Evolutionary conservation across 257 asterid species (phyloP).

Genomic region (Solanum corneliomulleri): DNA sequence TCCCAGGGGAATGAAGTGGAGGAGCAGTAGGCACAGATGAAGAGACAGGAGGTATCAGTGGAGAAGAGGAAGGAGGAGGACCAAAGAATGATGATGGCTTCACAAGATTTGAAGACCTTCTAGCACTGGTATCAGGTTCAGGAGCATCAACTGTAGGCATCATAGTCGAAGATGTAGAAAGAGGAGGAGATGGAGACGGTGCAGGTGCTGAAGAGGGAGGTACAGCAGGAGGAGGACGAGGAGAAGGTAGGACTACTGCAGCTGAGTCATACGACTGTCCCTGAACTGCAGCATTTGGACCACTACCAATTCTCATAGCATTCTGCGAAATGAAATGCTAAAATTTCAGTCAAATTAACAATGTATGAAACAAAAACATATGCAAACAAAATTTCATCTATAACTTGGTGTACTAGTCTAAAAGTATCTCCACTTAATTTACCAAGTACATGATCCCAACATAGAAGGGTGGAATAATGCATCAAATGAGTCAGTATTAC

Average conservation of each 20-base stretch:
- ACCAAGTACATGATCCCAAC: background rate
- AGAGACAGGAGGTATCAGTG: constrained; percentile 49
- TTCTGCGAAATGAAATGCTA: constrained; percentile 28
- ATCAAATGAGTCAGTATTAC: background rate
- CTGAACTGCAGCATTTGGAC: constrained; percentile 33
- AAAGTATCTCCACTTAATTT: background rate
- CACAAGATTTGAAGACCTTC: constrained; percentile 55
- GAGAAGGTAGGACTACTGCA: constrained; percentile 21
- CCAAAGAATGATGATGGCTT: constrained; percentile 77
- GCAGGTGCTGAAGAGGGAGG: constrained; percentile 34
- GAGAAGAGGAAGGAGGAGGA: constrained; percentile 56
- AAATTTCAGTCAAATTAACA: background rate
- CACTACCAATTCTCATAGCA: constrained; percentile 45
- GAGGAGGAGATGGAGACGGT: constrained; percentile 30
- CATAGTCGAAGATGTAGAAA: constrained; percentile 38
- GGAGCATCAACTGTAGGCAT: constrained; percentile 47
- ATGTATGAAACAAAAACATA: background rate
- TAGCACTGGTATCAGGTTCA: constrained; percentile 28
- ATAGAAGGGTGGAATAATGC: background rate
- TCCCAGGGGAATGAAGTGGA: constrained; percentile 48
- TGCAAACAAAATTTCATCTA: background rate
- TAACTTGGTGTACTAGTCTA: background rate
- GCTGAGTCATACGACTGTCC: constrained; percentile 42
- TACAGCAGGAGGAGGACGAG: constrained; percentile 32
- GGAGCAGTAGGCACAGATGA: constrained; percentile 78